Evolutionary conservation across 164 flowering plant genomes (phyloP).

Genomic region (Liquidambar formosana): DNA sequence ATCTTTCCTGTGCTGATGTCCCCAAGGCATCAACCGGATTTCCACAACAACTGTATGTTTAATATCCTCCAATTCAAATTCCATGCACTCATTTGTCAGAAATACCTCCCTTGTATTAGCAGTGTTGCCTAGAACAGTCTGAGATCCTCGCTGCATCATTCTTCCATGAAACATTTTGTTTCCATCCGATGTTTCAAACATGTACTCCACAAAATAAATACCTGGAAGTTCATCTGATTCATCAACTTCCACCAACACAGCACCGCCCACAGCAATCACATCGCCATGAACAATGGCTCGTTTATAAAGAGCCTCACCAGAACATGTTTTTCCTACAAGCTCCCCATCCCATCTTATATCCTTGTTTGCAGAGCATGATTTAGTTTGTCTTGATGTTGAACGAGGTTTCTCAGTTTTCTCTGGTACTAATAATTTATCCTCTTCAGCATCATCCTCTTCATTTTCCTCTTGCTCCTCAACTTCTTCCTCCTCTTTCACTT

Average conservation of each 20-base stretch:
- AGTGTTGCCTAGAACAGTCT: slow-evolving; percentile 80
- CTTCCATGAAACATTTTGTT: slow-evolving; percentile 84
- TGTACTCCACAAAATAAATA: slow-evolving; percentile 77
- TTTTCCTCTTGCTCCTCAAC: slow-evolving; percentile 54
- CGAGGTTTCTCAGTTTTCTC: slow-evolving; percentile 24
- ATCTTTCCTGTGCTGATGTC: slow-evolving; percentile 70
- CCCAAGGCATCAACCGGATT: slow-evolving; percentile 63
- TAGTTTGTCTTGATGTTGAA: slow-evolving; percentile 28
- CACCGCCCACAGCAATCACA: slow-evolving; percentile 51
- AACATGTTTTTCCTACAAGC: slow-evolving; percentile 43
- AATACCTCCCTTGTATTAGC: slow-evolving; percentile 88
- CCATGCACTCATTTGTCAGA: slow-evolving; percentile 69
- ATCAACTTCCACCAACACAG: slow-evolving; percentile 54
- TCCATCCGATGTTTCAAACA: slow-evolving; percentile 66
- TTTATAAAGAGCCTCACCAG: slow-evolving; percentile 57
- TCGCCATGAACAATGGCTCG: slow-evolving; percentile 58
- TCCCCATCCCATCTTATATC: slow-evolving; percentile 71
- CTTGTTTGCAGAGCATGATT: slow-evolving; percentile 11
- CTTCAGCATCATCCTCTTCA: slow-evolving; percentile 50
- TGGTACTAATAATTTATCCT: slow-evolving; percentile 21
- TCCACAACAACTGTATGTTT: slow-evolving; percentile 52
- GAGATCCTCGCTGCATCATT: slow-evolving; percentile 56
- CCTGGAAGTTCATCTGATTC: slow-evolving; percentile 41
- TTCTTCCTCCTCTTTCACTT: slow-evolving; percentile 40
- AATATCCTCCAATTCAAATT: slow-evolving; percentile 55